Conservation (phyloP, 73 alveolate species). For the Symbiodinium natans region DNA sequence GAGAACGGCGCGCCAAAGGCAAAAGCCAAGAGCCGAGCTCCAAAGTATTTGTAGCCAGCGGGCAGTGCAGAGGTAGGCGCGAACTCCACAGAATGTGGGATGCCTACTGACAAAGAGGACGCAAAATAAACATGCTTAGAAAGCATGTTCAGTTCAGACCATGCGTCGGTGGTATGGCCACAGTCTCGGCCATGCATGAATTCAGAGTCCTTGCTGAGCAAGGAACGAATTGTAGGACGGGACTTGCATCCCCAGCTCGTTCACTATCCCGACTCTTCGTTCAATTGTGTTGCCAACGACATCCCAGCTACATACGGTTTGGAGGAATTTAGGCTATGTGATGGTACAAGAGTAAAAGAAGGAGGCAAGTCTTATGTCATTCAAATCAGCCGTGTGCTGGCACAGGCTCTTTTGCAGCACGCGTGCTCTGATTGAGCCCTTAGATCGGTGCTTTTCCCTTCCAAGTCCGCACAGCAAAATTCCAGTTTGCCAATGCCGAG, state of each 20-base stretch:
- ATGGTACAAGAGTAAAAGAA: too few relatives aligned
- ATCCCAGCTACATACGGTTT: too few relatives aligned
- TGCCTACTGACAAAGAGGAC: background rate
- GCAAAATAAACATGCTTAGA: too few relatives aligned
- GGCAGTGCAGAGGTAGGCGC: background rate
- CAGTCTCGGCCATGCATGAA: too few relatives aligned
- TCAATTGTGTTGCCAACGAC: too few relatives aligned
- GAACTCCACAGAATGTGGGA: background rate
- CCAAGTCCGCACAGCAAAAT: too few relatives aligned
- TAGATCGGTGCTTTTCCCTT: background rate
- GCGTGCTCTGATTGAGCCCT: background rate
- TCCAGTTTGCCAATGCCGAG: too few relatives aligned
- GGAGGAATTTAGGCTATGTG: too few relatives aligned
- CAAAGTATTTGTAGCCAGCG: background rate
- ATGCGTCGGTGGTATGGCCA: background rate
- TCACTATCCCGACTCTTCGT: background rate
- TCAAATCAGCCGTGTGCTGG: background rate
- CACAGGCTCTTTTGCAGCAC: slow-evolving; percentile 13
- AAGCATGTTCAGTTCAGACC: too few relatives aligned
- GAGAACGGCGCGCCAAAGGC: slow-evolving; percentile 77
- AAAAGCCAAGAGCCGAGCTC: slow-evolving; percentile 69
- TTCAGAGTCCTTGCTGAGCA: background rate
- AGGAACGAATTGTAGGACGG: background rate
- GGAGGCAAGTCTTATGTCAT: background rate
- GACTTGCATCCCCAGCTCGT: background rate